These are phyloP conservation scores for Astraeus odoratus DNA, from an alignment of 768 basidiomycete species.

Conservation along the genomic window DNA sequence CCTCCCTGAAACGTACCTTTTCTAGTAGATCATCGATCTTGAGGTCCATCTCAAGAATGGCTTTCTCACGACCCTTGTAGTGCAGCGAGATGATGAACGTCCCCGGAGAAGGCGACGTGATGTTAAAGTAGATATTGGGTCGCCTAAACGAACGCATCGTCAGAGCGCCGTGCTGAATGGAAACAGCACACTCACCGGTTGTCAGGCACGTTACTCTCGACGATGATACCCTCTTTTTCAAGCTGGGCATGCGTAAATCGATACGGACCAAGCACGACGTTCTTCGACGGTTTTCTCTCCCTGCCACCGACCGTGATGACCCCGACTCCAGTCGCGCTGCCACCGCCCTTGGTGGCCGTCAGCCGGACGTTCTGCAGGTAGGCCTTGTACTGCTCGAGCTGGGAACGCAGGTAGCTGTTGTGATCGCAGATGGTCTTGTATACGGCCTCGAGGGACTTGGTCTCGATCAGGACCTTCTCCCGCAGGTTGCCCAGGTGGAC, in stretches of 20 bases:
- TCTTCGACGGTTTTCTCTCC: slow-evolving; percentile 88
- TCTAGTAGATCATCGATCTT: slow-evolving; percentile 98
- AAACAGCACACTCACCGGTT: slow-evolving; percentile 58
- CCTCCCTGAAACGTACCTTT: slow-evolving; percentile 53
- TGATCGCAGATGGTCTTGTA: slow-evolving; percentile 99
- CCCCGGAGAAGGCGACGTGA: slow-evolving; percentile 94
- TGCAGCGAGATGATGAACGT: slow-evolving; percentile 98
- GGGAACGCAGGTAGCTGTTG: slow-evolving; percentile 92
- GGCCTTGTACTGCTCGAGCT: slow-evolving; percentile 99
- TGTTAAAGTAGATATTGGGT: slow-evolving; percentile 98
- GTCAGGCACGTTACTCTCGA: slow-evolving; percentile 98
- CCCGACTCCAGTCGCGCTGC: slow-evolving; percentile 80
- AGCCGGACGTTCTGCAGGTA: slow-evolving; percentile 96
- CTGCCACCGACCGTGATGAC: slow-evolving; percentile 95
- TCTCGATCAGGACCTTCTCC: slow-evolving; percentile 92
- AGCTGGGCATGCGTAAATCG: slow-evolving; percentile 96
- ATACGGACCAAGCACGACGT: slow-evolving; percentile 88
- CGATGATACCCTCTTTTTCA: slow-evolving; percentile 98
- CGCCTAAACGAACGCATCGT: slow-evolving; percentile 48
- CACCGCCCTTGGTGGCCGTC: slow-evolving; percentile 84
- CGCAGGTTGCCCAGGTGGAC: slow-evolving; percentile 93
- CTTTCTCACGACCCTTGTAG: slow-evolving; percentile 98
- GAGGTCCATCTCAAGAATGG: slow-evolving; percentile 98
- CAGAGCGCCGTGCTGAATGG: background rate
- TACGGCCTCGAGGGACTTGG: slow-evolving; percentile 87